phyloP scores from a whole-genome alignment of 768 basidiomycete genomes.

The Leccinum uliginosum region DNA sequence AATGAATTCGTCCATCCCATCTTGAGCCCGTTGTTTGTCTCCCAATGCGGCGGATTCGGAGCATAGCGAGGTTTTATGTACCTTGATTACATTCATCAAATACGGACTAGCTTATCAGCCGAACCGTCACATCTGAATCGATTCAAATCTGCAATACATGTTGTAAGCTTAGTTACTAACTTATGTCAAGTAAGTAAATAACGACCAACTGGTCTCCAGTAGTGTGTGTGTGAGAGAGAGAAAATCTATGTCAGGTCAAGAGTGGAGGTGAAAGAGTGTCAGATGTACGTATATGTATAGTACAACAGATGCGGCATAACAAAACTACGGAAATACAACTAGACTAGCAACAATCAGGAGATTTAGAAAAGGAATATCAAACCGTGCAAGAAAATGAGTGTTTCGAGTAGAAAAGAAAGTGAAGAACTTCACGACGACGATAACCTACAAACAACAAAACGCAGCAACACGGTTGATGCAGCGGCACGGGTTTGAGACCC shows the following conservation, averaged over 20 bases:
- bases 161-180: too few relatives aligned
- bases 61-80: too few relatives aligned
- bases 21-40: neutral
- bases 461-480: neutral
- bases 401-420: neutral
- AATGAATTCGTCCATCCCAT: too few relatives aligned
- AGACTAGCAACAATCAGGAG: too few relatives aligned
- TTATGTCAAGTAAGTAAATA: neutral
- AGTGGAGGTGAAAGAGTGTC: neutral
- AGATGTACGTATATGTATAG: neutral
- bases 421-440: neutral
- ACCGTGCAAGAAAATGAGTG: neutral
- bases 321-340: neutral
- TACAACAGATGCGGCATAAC: neutral
- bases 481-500: neutral
- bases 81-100: too few relatives aligned
- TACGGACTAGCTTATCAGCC: neutral
- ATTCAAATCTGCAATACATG: neutral
- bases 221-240: too few relatives aligned
- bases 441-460: neutral
- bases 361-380: too few relatives aligned
- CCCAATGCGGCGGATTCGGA: neutral
- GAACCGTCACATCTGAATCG: too few relatives aligned
- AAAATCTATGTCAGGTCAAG: neutral
- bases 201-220: neutral